These are phyloP conservation scores for Cucumis variabilis DNA, from an alignment of 331 rosid species.

Conservation along the genomic window DNA sequence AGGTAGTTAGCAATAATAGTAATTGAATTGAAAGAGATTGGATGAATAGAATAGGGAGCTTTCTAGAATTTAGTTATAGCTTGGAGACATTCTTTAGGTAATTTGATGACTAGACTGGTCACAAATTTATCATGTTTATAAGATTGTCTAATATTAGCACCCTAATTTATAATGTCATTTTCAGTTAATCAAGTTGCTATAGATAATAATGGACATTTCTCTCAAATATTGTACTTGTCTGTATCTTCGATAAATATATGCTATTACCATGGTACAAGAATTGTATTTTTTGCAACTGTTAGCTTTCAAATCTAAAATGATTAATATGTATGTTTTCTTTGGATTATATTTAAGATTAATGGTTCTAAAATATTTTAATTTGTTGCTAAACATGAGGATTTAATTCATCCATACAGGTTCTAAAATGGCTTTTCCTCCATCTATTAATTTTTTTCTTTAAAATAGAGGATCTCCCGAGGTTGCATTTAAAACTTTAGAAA, in stretches of 20 bases:
- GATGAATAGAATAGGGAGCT: background rate
- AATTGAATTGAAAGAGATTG: background rate
- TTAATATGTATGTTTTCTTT: no score
- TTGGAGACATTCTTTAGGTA: background rate
- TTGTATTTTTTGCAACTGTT: no score
- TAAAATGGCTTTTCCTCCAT: no score
- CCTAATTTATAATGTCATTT: background rate
- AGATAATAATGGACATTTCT: background rate
- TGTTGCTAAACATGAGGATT: no score
- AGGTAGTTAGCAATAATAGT: background rate
- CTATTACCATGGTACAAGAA: no score
- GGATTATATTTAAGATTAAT: background rate
- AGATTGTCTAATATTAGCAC: background rate
- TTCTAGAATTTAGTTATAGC: constrained; percentile 1
- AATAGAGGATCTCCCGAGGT: no score
- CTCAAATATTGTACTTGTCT: background rate
- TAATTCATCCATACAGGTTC: no score
- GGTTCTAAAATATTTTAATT: no score
- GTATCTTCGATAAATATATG: background rate
- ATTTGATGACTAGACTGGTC: constrained; percentile 8
- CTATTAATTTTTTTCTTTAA: no score
- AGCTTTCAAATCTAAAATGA: no score
- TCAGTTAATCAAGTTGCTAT: constrained; percentile 18
- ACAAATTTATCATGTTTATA: background rate
- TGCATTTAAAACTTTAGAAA: no score